A percentile compares a stretch with the other conserved stretches of the same genome.
phyloP scores from a whole-genome alignment of 805 yeast species.

The Candida dajiaensis region DNA sequence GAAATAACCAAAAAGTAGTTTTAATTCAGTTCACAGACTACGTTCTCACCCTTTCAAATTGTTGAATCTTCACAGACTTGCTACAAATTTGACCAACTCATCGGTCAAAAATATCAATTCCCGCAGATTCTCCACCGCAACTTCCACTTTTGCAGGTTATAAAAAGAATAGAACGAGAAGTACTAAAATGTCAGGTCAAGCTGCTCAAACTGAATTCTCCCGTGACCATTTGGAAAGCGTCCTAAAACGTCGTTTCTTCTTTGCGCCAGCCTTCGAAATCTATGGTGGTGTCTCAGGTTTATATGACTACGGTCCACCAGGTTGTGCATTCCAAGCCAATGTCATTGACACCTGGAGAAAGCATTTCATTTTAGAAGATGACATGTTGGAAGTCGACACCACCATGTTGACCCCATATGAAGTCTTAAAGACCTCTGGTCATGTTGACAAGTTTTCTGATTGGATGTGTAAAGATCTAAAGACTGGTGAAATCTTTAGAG shows the following conservation, averaged over 20 bases:
- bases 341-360: slow-evolving; percentile 94
- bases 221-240: slow-evolving; percentile 89
- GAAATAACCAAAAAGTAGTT: neutral
- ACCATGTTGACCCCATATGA: slow-evolving; percentile 98
- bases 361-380: slow-evolving; percentile 95
- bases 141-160: neutral
- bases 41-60: neutral
- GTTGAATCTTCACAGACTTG: neutral
- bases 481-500: slow-evolving; percentile 97
- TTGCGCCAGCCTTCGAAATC: slow-evolving; percentile 94
- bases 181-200: slow-evolving; percentile 14
- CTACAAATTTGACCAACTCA: neutral
- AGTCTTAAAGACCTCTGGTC: slow-evolving; percentile 97
- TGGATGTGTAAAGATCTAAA: slow-evolving; percentile 97
- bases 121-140: neutral
- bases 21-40: neutral
- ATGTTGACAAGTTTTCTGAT: slow-evolving; percentile 97
- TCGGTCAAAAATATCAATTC: neutral
- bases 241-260: slow-evolving; percentile 92
- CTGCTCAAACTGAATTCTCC: slow-evolving; percentile 44
- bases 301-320: slow-evolving; percentile 99
- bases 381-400: slow-evolving; percentile 97
- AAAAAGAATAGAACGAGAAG: slow-evolving; percentile 4
- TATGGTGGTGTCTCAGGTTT: slow-evolving; percentile 98
- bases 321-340: slow-evolving; percentile 97